Evolutionary conservation across 139 green algal species (phyloP).

Genomic region (Micromonas pusilla): DNA sequence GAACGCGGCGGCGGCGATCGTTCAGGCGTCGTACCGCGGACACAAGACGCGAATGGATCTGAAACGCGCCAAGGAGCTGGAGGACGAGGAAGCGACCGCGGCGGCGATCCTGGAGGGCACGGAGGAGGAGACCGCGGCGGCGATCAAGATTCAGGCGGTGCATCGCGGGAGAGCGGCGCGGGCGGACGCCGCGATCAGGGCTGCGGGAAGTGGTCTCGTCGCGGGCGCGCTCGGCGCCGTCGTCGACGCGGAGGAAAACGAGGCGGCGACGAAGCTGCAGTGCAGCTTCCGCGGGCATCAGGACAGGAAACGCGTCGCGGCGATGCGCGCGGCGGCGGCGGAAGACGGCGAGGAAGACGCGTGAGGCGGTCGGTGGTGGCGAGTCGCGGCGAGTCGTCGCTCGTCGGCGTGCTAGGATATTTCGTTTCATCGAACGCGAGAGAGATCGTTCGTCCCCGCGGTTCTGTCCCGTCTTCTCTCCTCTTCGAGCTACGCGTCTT

Average conservation of each 20-base stretch:
- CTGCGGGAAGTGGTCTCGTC: no score
- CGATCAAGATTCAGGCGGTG: constrained; percentile 23
- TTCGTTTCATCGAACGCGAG: neutral
- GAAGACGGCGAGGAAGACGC: constrained; percentile 17
- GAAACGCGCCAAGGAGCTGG: neutral
- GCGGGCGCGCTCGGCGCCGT: no score
- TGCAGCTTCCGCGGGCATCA: constrained; percentile 10
- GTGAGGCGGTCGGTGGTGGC: neutral
- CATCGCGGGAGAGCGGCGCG: no score
- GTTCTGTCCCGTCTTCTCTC: no score
- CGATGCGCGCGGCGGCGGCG: constrained; percentile 17
- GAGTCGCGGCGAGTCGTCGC: neutral
- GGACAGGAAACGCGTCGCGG: constrained; percentile 12
- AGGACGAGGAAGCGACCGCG: neutral
- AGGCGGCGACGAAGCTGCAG: constrained; percentile 28
- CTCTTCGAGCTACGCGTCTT: no score
- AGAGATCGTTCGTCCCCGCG: no score
- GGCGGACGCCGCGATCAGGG: no score
- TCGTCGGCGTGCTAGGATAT: no score
- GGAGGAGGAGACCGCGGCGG: constrained; percentile 17
- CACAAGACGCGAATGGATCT: constrained; percentile 8
- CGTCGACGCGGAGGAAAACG: neutral
- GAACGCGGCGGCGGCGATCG: neutral
- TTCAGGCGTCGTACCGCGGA: constrained; percentile 8
- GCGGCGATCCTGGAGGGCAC: constrained; percentile 1